Conservation (phyloP, 495 filamentous ascomycete genomes). For the Podospora pseudoanserina region DNA sequence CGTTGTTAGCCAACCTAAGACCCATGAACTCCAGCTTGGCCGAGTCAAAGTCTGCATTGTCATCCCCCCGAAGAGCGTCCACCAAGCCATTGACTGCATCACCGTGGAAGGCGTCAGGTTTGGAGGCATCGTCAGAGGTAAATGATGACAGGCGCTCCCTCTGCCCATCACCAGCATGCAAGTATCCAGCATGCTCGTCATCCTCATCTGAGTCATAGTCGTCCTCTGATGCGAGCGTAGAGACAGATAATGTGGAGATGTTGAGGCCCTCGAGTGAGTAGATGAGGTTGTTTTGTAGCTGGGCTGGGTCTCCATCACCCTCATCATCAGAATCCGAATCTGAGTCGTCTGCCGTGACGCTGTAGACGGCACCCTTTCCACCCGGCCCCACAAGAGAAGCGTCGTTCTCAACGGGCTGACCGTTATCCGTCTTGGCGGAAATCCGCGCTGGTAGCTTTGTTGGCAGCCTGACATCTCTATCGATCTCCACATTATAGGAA, state of each 20-base stretch:
- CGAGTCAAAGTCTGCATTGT: conserved; percentile 70
- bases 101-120: conserved; percentile 70
- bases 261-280: conserved; percentile 67
- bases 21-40: conserved; percentile 88
- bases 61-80: conserved; percentile 61
- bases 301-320: conserved; percentile 37
- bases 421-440: conserved; percentile 33
- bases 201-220: conserved; percentile 40
- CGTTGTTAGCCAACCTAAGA: conserved; percentile 82
- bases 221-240: conserved; percentile 48
- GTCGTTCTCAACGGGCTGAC: conserved; percentile 49
- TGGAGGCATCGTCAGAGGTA: conserved; percentile 46
- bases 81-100: conserved; percentile 82
- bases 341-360: conserved; percentile 47
- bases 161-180: conserved; percentile 16
- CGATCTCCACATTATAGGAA: conserved; percentile 72
- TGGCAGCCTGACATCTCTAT: conserved; percentile 45
- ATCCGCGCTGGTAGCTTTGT: conserved; percentile 33
- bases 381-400: conserved; percentile 51
- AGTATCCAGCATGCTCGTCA: conserved; percentile 24
- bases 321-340: conserved; percentile 50
- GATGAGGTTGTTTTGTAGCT: conserved; percentile 49
- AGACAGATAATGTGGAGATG: conserved; percentile 74
- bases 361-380: conserved; percentile 51
- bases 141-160: conserved; percentile 51